Base-by-base conservation (phyloP, 352 stramenopile species). In the Globisporangium middletonii region DNA sequence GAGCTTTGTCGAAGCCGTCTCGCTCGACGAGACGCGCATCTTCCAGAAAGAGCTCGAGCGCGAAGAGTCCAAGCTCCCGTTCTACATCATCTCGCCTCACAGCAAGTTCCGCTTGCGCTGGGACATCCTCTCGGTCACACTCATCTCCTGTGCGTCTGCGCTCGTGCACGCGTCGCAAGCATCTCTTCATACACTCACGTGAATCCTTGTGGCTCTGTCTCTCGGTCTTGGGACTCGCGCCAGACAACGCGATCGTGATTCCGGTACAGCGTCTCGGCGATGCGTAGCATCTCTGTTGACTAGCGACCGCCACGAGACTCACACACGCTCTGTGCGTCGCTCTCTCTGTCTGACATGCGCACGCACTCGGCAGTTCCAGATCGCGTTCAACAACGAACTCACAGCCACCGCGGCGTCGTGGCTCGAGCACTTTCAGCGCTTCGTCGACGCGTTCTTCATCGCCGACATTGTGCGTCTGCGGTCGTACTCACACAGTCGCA, bases 41-140 rank as follows among this genome's bases (percentile, higher is more conserved):
- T 96, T 94, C 60, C 86, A 93, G 58, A 86, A 86, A 53, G 80
- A 87, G 45, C 73, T 90, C 48, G 80, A 86, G 23, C 85, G 94
- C 54, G 82, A 95, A 48, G 85, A 95, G 37, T 83, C 77, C 13
- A 90, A 59, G 38, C 79, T 98, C 13, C 83, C 80, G 1, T 80
- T 69, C 62, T 91, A 79, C 50, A 64, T 93, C 53, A 84, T 91
- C 43, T 90, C 78, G n/a, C 83, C 80, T 0, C 57, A 89, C 60
- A 57, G 83, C 57, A 87, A 87, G 57, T 89, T 93, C 46, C 77
- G 80, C 5, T 50, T 93, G 44, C 80, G 80, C 0, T 93, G 83
- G 83, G 83, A 93, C 50, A 53, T 93, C 23, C 38, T 88, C 16
- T 88, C 79, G 0, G 79, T 91, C 45, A 63, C 60, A 6, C 65